Percentiles rank a stretch among this genome's conserved stretches.
These are phyloP conservation scores for Mycena haematopus DNA, from an alignment of 768 basidiomycete genomes.

Conservation along the genomic window DNA sequence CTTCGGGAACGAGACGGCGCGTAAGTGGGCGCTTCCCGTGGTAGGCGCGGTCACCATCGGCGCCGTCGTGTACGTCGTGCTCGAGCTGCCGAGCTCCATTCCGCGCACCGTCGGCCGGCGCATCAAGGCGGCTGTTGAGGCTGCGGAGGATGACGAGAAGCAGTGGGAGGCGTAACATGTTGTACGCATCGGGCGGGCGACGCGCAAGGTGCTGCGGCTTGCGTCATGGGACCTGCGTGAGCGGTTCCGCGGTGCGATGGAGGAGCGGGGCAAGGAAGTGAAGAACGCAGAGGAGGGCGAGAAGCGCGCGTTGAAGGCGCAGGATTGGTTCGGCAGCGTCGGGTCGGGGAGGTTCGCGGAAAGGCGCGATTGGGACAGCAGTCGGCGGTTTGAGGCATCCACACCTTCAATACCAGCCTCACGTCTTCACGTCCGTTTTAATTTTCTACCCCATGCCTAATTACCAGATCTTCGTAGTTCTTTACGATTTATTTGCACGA, in stretches of 20 bases:
- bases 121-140: conserved; percentile 69
- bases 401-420: conserved; percentile 21
- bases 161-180: conserved; percentile 73
- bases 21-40: conserved; percentile 89
- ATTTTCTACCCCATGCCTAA: conserved; percentile 19
- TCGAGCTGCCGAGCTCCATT: conserved; percentile 88
- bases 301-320: conserved; percentile 70
- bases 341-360: conserved; percentile 52
- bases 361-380: conserved; percentile 26
- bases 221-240: conserved; percentile 91
- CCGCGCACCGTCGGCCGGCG: conserved; percentile 90
- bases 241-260: conserved; percentile 80
- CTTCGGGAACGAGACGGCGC: conserved; percentile 77
- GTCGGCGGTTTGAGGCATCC: conserved; percentile 24
- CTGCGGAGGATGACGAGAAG: conserved; percentile 55
- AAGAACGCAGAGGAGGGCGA: conserved; percentile 77
- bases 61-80: conserved; percentile 77
- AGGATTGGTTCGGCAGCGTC: conserved; percentile 73
- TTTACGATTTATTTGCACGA: conserved; percentile 17
- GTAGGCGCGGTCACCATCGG: conserved; percentile 80
- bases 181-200: conserved; percentile 78
- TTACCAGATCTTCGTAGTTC: conserved; percentile 6
- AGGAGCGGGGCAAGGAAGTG: conserved; percentile 81
- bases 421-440: conserved; percentile 29
- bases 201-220: conserved; percentile 89